Conservation (phyloP, 768 basidiomycete genomes). For the Lentinula raphanica region DNA sequence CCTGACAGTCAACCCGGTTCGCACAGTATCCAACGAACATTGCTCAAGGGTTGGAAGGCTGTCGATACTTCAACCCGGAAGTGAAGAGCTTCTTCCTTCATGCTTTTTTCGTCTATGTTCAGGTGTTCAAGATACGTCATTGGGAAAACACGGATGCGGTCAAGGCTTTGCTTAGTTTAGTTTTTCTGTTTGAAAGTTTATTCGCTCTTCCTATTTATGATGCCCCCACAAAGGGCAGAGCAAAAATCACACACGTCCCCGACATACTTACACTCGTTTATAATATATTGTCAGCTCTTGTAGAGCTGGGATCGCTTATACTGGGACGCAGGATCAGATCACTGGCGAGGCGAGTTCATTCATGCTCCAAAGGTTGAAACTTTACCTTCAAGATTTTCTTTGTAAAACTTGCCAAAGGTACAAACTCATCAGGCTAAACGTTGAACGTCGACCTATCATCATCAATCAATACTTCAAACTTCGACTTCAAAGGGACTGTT, state of each 20-base stretch:
- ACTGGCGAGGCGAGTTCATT: no score
- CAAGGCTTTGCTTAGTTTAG: not conserved
- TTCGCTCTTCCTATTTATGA: not conserved
- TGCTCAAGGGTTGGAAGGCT: conserved; percentile 38
- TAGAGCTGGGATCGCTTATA: no score
- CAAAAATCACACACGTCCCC: not conserved
- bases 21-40: conserved; percentile 31
- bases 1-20: conserved; percentile 26
- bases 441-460: no score
- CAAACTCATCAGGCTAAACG: no score
- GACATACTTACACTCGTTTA: not conserved
- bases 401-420: no score
- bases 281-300: not conserved
- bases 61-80: conserved; percentile 32
- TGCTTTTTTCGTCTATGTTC: not conserved
- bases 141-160: not conserved
- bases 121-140: not conserved
- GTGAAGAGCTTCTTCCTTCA: not conserved
- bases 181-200: not conserved
- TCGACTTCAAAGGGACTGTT: no score
- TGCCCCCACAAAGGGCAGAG: not conserved
- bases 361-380: no score
- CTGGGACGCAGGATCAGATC: no score
- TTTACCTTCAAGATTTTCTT: no score
- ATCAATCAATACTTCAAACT: no score